Conservation (phyloP, 225 moss, liverwort and hornwort genomes). For the Straminergon stramineum region DNA sequence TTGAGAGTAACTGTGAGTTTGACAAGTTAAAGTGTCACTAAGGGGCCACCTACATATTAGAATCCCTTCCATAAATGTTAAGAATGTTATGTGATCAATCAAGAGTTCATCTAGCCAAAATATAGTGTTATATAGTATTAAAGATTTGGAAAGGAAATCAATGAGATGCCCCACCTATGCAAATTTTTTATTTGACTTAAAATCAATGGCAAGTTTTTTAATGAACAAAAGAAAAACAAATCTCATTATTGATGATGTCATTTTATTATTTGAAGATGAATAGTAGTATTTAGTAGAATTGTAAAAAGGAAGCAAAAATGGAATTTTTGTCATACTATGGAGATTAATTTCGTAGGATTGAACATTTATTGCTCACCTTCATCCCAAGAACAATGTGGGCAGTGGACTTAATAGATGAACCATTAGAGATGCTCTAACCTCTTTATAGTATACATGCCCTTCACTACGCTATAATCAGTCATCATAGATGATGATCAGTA, state of each 20-base stretch:
- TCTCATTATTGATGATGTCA: neutral
- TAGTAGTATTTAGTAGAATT: neutral
- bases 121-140: too few relatives aligned
- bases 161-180: fast-evolving
- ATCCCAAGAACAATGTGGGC: neutral
- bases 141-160: neutral
- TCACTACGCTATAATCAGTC: neutral
- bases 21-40: fast-evolving
- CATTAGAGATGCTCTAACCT: neutral
- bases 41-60: neutral
- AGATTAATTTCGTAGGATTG: neutral
- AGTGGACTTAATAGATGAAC: neutral
- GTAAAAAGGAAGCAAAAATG: neutral
- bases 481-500: neutral
- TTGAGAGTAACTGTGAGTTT: neutral
- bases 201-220: neutral
- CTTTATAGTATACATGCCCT: fast-evolving
- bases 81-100: fast-evolving
- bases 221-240: neutral
- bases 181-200: neutral
- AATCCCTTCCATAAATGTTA: fast-evolving
- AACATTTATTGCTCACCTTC: neutral
- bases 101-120: neutral
- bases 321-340: neutral
- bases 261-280: neutral